A percentile compares a stretch with the other conserved stretches of the same genome.
Evolutionary conservation across 257 asterid genomes (phyloP).

Genomic region (Solanum bulbocastanum): DNA sequence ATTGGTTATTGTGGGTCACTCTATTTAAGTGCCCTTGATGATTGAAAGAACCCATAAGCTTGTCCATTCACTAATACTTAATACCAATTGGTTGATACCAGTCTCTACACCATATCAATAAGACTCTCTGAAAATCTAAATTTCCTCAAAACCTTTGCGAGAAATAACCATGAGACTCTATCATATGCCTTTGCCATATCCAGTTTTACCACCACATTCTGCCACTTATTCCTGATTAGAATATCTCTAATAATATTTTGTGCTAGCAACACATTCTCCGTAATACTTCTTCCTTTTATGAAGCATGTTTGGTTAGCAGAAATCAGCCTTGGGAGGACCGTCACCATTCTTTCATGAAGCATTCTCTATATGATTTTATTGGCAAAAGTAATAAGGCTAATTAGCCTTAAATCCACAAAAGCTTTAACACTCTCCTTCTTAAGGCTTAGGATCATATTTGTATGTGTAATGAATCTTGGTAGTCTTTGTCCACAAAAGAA

Average conservation of each 20-base stretch:
- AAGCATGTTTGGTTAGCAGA: background rate
- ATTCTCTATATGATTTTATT: background rate
- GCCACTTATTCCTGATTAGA: too few species aligned
- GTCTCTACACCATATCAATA: too few species aligned
- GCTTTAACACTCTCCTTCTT: background rate
- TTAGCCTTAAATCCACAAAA: background rate
- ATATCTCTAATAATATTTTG: background rate
- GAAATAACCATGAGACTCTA: too few species aligned
- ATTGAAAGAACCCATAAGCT: too few species aligned
- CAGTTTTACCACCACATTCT: too few species aligned
- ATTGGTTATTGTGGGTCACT: too few species aligned
- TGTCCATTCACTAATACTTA: too few species aligned
- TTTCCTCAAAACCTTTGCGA: too few species aligned
- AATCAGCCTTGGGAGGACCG: background rate
- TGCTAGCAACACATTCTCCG: background rate
- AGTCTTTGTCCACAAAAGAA: background rate
- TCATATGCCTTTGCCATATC: too few species aligned
- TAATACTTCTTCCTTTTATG: background rate
- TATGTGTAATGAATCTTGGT: background rate
- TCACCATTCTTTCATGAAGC: background rate
- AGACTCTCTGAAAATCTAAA: too few species aligned
- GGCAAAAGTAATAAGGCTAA: background rate
- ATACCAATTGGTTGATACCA: too few species aligned
- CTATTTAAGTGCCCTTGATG: too few species aligned
- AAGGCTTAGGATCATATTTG: background rate